Base-by-base conservation (phyloP, 108 stramenopile genomes). In the Licmophora abbreviata region DNA sequence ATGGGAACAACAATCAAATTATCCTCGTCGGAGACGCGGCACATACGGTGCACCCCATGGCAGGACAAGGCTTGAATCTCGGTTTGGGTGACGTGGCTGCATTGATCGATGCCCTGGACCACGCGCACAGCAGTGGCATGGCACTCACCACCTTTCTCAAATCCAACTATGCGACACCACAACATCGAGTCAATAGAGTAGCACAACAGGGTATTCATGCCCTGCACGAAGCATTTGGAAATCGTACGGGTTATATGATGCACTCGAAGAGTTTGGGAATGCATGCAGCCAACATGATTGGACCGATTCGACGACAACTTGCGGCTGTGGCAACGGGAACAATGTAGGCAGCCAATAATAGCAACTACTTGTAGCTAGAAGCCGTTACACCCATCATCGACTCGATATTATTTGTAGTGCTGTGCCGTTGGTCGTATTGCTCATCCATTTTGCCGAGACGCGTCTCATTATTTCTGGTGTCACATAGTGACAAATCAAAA, bases 1-100 rank as follows among this genome's bases (percentile, higher is more conserved):
- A 27, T 30, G 17, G 61, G 66, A 0, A 59, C n/a, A 52, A 51
- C 1, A 53, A 48, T 29, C 76, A 84, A 32, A 60, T 82, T 10
- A 92, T 85, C 0, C 58, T 97, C 42, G 74, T 94, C 2, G 94
- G 96, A 26, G 96, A 97, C 74, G 93, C 96, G 0, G 96, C 96
- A 4, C 96, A 97, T 73, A 90, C 92, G 0, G 76, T 97, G 18
- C 97, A 97, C 75, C 97, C 95, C 12, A 92, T 96, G 91, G 97
- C 97, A 4, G 96, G 97, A 24, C 97, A 97, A 58, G 95, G 95
- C 0, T 76, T 97, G 41, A 97, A 97, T 74, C 69, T 97, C 14
- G 96, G 96, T 31, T 58, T 97, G 44, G 85, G 69, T 24, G 96
- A 95, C 65, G 92, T 84, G 4, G 56, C 69, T 8, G 55, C 44